phyloP scores from a whole-genome alignment of 257 asterid genomes.

The Perilla frutescens region DNA sequence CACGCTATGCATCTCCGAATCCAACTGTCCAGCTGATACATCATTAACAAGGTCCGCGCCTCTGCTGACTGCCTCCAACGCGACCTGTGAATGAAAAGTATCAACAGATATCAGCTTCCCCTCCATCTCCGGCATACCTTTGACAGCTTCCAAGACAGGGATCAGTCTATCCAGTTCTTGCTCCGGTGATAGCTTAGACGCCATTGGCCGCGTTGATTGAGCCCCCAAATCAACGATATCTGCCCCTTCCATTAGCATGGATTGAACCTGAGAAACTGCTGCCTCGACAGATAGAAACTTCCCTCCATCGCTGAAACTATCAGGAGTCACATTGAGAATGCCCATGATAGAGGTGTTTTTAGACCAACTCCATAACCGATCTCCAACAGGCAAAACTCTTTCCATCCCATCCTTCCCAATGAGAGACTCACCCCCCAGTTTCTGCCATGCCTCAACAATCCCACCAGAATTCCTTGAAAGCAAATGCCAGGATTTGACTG shows the following conservation, averaged over 20 bases:
- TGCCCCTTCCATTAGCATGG: slow-evolving; percentile 74
- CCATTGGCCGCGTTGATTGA: slow-evolving; percentile 95
- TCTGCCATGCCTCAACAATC: slow-evolving; percentile 75
- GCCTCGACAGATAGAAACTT: slow-evolving; percentile 60
- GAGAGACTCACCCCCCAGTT: slow-evolving; percentile 77
- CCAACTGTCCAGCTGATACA: slow-evolving; percentile 77
- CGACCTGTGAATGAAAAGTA: slow-evolving; percentile 81
- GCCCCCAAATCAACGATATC: slow-evolving; percentile 93
- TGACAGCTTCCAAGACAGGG: slow-evolving; percentile 78
- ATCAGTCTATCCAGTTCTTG: slow-evolving; percentile 80
- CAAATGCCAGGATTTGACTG: slow-evolving; percentile 64
- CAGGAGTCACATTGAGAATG: slow-evolving; percentile 84
- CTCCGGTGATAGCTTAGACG: slow-evolving; percentile 66
- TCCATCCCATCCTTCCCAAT: slow-evolving; percentile 79
- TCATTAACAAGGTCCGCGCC: slow-evolving; percentile 87
- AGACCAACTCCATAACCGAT: slow-evolving; percentile 72
- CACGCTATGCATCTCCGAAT: slow-evolving; percentile 56
- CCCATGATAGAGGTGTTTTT: slow-evolving; percentile 79
- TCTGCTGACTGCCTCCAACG: slow-evolving; percentile 66
- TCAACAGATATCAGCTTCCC: slow-evolving; percentile 85
- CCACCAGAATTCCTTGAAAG: slow-evolving; percentile 58
- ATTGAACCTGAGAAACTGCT: slow-evolving; percentile 65
- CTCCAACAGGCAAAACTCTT: slow-evolving; percentile 79
- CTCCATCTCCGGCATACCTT: slow-evolving; percentile 71
- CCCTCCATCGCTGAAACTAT: slow-evolving; percentile 96